phyloP scores from a whole-genome alignment of 768 basidiomycete genomes.

The Leucosporidium yakuticum region DNA sequence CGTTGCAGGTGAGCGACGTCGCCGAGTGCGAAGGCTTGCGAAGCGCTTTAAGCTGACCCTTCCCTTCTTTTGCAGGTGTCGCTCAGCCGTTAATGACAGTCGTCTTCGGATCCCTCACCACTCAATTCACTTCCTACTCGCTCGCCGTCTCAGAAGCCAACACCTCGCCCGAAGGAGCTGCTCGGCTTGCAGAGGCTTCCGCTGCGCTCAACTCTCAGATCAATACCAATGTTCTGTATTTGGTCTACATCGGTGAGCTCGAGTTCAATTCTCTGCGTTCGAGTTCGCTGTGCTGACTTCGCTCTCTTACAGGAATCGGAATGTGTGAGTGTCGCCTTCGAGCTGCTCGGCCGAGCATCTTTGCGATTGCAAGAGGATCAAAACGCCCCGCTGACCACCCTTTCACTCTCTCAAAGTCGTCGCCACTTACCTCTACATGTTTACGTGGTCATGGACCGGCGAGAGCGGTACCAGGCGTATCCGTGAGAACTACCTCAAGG shows the following conservation, averaged over 20 bases:
- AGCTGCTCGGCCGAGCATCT: too few species aligned
- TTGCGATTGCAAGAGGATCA: too few species aligned
- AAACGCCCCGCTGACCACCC: too few species aligned
- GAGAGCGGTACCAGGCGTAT: conserved; percentile 77
- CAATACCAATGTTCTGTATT: conserved; percentile 56
- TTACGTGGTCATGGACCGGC: conserved; percentile 49
- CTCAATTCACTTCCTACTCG: conserved; percentile 46
- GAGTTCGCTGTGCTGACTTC: too few species aligned
- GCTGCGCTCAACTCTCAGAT: conserved; percentile 48
- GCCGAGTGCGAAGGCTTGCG: neutral
- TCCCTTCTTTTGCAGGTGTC: too few species aligned
- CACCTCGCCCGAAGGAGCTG: conserved; percentile 10
- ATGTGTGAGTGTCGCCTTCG: neutral
- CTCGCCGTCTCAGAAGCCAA: conserved; percentile 21
- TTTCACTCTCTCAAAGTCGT: neutral
- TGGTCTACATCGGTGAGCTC: conserved; percentile 53
- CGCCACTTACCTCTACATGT: conserved; percentile 23
- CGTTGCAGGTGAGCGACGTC: conserved; percentile 53
- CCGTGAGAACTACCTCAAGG: conserved; percentile 67
- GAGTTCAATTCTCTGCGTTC: too few species aligned
- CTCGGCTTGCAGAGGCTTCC: conserved; percentile 32
- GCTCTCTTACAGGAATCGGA: neutral
- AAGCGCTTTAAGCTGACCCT: too few species aligned
- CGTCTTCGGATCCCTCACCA: conserved; percentile 75
- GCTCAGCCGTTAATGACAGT: conserved; percentile 47